Conservation (phyloP, 2,329 filamentous ascomycete genomes). For the Mycosphaerella sp. region DNA sequence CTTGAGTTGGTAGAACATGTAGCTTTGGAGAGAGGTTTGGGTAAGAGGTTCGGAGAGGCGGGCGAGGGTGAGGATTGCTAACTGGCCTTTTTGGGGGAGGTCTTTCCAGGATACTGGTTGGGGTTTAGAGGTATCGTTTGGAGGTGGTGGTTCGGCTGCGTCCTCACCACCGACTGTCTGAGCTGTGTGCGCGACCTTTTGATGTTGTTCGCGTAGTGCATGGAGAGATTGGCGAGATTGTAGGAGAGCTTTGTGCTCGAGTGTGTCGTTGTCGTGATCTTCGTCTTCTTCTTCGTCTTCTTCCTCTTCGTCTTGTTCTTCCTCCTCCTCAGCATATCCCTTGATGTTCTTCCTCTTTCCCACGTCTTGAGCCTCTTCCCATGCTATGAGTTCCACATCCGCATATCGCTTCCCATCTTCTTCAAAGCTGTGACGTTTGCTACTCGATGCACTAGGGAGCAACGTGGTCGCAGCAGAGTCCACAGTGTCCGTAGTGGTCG, state of each 20-base stretch:
- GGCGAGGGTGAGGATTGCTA: conserved; percentile 69
- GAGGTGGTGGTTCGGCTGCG: conserved; percentile 18
- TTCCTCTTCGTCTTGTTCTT: too few relatives aligned
- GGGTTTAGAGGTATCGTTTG: conserved; percentile 30
- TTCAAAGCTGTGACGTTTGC: conserved; percentile 18
- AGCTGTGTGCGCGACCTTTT: conserved; percentile 7
- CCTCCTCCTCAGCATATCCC: conserved; percentile 5
- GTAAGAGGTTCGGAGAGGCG: conserved; percentile 76
- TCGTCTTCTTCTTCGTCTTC: conserved; percentile 9
- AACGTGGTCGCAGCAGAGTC: conserved; percentile 28
- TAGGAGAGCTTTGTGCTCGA: conserved; percentile 4
- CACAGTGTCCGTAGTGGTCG: conserved; percentile 17
- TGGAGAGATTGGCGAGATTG: not conserved
- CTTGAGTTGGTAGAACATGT: conserved; percentile 84
- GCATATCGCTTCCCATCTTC: conserved; percentile 18
- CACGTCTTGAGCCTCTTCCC: conserved; percentile 14
- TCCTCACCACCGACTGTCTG: conserved; percentile 13
- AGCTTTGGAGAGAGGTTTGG: conserved; percentile 69
- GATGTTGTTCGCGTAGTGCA: not conserved
- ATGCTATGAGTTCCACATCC: conserved; percentile 19
- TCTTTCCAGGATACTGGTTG: conserved; percentile 61
- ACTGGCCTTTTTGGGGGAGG: conserved; percentile 69
- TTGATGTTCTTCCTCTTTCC: conserved; percentile 11
- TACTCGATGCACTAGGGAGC: conserved; percentile 15
- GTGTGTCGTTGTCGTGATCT: conserved; percentile 12